phyloP scores from a whole-genome alignment of 1,284 basidiomycete species.

The Austroboletus rostrupii region DNA sequence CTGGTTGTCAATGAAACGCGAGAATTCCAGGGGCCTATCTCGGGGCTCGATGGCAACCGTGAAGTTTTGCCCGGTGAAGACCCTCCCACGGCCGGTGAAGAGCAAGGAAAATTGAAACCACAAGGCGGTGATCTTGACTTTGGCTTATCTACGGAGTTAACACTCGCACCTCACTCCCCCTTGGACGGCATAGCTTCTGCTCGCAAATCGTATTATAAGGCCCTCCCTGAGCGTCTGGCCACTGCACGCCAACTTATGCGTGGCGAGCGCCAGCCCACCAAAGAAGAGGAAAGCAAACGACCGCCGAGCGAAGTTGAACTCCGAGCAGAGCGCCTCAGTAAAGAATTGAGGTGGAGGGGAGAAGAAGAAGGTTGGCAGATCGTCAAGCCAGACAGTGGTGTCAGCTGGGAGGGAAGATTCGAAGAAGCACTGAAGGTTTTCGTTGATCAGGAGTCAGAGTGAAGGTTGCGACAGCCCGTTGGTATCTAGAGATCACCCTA shows the following conservation, averaged over 20 bases:
- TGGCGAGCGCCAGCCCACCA: slow-evolving; percentile 79
- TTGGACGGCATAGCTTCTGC: slow-evolving; percentile 64
- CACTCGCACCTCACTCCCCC: slow-evolving; percentile 64
- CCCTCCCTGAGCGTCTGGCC: slow-evolving; percentile 66
- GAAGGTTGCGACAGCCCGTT: too few relatives aligned
- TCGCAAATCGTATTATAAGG: slow-evolving; percentile 76
- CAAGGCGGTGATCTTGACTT: slow-evolving; percentile 70
- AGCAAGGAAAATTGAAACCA: slow-evolving; percentile 1
- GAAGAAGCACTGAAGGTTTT: slow-evolving; percentile 65
- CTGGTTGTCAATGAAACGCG: slow-evolving; percentile 68
- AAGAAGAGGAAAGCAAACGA: slow-evolving; percentile 77
- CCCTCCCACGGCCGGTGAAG: slow-evolving; percentile 1
- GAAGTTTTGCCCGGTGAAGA: slow-evolving; percentile 2
- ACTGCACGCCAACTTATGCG: slow-evolving; percentile 74
- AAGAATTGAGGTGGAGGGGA: slow-evolving; percentile 81
- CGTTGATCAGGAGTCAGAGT: neutral
- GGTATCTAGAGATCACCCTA: too few relatives aligned
- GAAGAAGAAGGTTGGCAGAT: slow-evolving; percentile 77
- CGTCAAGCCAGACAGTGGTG: slow-evolving; percentile 57
- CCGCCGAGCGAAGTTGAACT: slow-evolving; percentile 87
- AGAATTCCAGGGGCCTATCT: slow-evolving; percentile 50
- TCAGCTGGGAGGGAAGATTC: slow-evolving; percentile 79
- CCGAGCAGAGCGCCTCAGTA: slow-evolving; percentile 77
- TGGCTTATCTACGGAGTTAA: slow-evolving; percentile 62
- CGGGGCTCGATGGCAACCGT: slow-evolving; percentile 14